Evolutionary conservation across 352 stramenopile genomes (phyloP).

Genomic region (Phytophthora brassicae): DNA sequence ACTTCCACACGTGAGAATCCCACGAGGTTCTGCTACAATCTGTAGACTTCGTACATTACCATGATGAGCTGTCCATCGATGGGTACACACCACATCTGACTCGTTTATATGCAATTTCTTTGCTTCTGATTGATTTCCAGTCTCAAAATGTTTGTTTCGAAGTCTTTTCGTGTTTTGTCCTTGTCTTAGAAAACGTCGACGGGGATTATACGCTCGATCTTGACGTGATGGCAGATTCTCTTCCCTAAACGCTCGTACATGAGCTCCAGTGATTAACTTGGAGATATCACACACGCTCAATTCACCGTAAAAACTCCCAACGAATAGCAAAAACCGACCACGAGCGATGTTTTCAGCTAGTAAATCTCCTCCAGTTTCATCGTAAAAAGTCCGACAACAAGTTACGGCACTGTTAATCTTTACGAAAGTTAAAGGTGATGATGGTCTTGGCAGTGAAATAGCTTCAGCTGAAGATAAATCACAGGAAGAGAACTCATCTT

Average conservation of each 20-base stretch:
- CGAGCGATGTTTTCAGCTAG: conserved; percentile 49
- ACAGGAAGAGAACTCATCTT: neutral
- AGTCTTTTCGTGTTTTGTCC: conserved; percentile 64
- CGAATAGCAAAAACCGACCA: conserved; percentile 49
- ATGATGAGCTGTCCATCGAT: conserved; percentile 56
- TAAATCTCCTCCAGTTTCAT: conserved; percentile 59
- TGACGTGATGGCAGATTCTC: conserved; percentile 60
- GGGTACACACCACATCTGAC: conserved; percentile 41
- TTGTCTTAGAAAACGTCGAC: conserved; percentile 64
- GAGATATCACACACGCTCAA: conserved; percentile 59
- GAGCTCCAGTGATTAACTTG: conserved; percentile 38
- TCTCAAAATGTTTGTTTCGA: conserved; percentile 30
- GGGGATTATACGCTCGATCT: conserved; percentile 68
- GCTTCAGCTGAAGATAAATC: neutral
- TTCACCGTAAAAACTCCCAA: conserved; percentile 44
- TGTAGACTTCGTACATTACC: conserved; percentile 52
- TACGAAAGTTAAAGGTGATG: conserved; percentile 23
- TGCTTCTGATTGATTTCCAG: conserved; percentile 1
- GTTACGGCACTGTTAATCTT: conserved; percentile 38
- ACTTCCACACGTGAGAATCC: conserved; percentile 61
- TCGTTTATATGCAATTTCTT: conserved; percentile 28
- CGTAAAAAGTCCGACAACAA: conserved; percentile 60
- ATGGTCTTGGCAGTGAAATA: neutral
- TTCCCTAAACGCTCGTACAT: conserved; percentile 53
- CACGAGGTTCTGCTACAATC: conserved; percentile 59